These are phyloP conservation scores for Paulownia fortunei DNA, from an alignment of 257 asterid genomes.

Conservation along the genomic window DNA sequence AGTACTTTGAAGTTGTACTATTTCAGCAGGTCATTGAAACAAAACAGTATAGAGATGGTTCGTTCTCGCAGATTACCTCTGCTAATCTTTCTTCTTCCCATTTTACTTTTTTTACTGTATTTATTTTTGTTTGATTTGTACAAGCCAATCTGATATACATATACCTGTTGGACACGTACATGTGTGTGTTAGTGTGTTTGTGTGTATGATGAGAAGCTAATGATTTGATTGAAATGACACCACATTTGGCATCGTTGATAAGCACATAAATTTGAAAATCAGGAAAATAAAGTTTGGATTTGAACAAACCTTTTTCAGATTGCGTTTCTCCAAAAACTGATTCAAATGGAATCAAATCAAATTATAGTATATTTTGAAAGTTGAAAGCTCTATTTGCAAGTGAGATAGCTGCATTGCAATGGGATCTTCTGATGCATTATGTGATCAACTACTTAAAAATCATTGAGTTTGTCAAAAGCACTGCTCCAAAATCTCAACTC, in stretches of 20 bases:
- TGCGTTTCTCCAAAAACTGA: constrained; percentile 25
- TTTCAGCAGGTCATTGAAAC: constrained; percentile 19
- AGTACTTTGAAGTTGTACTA: constrained; percentile 7
- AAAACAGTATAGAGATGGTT: not conserved
- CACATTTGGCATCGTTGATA: constrained; percentile 38
- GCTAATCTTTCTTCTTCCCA: constrained; percentile 8
- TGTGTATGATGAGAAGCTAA: constrained; percentile 28
- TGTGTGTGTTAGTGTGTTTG: not conserved
- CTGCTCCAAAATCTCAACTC: not conserved
- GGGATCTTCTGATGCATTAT: not conserved
- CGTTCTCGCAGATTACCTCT: not conserved
- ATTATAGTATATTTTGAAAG: not conserved
- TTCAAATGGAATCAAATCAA: constrained; percentile 7
- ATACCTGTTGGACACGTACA: constrained; percentile 4
- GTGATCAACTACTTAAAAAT: too few species aligned
- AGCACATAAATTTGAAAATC: constrained; percentile 16
- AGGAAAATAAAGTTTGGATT: constrained; percentile 27
- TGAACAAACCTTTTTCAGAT: constrained; percentile 28
- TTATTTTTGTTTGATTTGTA: constrained; percentile 12
- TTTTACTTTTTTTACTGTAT: too few species aligned
- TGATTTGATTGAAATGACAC: constrained; percentile 49
- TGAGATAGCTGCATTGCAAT: too few species aligned
- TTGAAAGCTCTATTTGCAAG: not conserved
- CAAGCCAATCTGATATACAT: not conserved
- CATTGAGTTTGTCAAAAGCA: not conserved